Base-by-base conservation (phyloP, 768 basidiomycete genomes). In the Lactarius sanguifluus region DNA sequence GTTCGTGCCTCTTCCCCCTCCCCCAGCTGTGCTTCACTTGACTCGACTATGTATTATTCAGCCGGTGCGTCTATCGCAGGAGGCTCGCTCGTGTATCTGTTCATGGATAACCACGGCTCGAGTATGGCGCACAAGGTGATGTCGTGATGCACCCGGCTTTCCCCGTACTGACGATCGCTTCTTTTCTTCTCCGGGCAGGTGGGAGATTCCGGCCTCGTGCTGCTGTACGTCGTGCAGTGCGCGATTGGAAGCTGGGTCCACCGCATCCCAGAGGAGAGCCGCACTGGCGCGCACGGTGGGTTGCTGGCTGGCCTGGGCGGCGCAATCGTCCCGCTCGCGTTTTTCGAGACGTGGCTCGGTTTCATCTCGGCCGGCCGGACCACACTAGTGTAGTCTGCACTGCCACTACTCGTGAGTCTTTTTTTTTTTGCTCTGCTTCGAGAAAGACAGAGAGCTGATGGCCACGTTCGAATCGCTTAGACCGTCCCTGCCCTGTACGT, bases 1-100 rank as follows among this genome's bases (percentile, higher is more conserved):
- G 64, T 65, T 20, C 34, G 60, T 65, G 10, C n/a, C 7, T 40
- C 5, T 23, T 1, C 43, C 57, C 56, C 10, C 12, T 2, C 32
- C 47, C 12, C 47, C n/a, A 1, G n/a, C 13, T 5, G 15, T 16
- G 40, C 36, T 38, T 38, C 38, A n/a, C n/a, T n/a, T n/a, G n/a
- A 40, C 50, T 15, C n/a, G 9, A 23, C 23, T 23, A 7, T 12
- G n/a, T 10, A n/a, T n/a, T 1, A 25, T 36, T 18, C 56, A 68
- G 67, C 67, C 34, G 59, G 67, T 13, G 25, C 25, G 3, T 47
- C 8, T 16, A 61, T 68, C 54, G 45, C 41, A 0, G 64, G 54
- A 12, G 67, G 67, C 40, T n/a, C 66, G 36, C 16, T 68, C 30
- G 64, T 64, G 6, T 67, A 67, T 18, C 34, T 67, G 23, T 56